These are phyloP conservation scores for Hawksworthiomyces lignivorus DNA, from an alignment of 2,329 filamentous ascomycete species.

Conservation along the genomic window DNA sequence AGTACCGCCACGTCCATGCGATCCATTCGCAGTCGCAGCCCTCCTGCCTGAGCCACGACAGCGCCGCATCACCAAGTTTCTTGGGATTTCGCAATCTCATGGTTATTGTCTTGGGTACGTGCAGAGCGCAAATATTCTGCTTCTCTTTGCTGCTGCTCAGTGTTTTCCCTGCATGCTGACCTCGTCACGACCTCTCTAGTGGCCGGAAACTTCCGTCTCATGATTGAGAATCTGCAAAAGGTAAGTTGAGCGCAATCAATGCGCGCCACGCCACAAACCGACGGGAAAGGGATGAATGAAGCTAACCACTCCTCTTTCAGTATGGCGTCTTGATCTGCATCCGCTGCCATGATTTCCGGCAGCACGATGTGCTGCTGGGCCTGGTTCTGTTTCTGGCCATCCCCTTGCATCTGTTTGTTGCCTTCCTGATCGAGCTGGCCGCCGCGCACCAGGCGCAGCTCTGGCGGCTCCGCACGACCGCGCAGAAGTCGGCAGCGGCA, in stretches of 20 bases:
- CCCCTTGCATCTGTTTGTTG: conserved; percentile 82
- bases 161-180: not conserved
- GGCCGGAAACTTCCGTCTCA: conserved; percentile 84
- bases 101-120: conserved; percentile 78
- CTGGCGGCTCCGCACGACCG: conserved; percentile 47
- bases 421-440: conserved; percentile 79
- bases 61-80: conserved; percentile 68
- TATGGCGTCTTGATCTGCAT: conserved; percentile 94
- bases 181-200: conserved; percentile 41
- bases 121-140: too few species aligned
- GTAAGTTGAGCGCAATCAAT: conserved; percentile 30
- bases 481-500: conserved; percentile 1
- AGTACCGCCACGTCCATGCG: conserved; percentile 88
- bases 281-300: not conserved
- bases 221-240: conserved; percentile 97
- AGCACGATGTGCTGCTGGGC: conserved; percentile 68
- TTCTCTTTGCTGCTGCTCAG: conserved; percentile 2
- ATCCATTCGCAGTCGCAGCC: conserved; percentile 65
- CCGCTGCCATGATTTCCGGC: conserved; percentile 78
- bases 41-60: conserved; percentile 82
- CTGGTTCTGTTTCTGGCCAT: conserved; percentile 76
- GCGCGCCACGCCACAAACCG: not conserved
- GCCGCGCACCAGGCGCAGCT: conserved; percentile 73
- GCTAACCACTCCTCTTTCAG: conserved; percentile 31
- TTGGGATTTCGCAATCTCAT: conserved; percentile 92